These are phyloP conservation scores for Onygena corvina DNA, from an alignment of 2,329 filamentous ascomycete genomes.

Conservation along the genomic window DNA sequence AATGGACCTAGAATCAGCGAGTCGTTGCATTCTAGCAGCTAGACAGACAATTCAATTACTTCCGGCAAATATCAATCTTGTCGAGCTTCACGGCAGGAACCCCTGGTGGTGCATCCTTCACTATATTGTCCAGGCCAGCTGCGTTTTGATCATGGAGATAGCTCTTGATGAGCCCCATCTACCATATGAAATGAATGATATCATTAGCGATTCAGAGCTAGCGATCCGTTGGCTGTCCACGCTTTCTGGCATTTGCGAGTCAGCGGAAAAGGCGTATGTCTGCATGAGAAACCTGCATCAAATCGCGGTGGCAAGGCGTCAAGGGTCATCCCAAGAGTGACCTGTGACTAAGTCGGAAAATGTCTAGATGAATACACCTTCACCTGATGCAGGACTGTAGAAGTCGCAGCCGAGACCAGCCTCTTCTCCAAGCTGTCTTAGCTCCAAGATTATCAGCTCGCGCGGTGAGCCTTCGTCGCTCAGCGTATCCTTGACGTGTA, in stretches of 20 bases:
- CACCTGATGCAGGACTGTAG: conserved; percentile 55
- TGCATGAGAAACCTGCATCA: conserved; percentile 4
- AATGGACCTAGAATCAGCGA: conserved; percentile 25
- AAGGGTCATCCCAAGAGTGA: neutral
- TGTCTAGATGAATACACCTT: conserved; percentile 36
- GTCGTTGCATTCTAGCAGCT: conserved; percentile 26
- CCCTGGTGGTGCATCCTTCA: conserved; percentile 35
- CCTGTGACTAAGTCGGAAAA: neutral
- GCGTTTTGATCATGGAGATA: conserved; percentile 29
- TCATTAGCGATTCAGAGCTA: conserved; percentile 23
- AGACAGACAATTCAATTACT: conserved; percentile 24
- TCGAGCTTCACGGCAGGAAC: conserved; percentile 22
- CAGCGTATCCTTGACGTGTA: conserved; percentile 84
- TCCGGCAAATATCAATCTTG: conserved; percentile 21
- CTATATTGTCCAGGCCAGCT: conserved; percentile 29
- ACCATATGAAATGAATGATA: conserved; percentile 18
- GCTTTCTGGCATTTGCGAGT: conserved; percentile 22
- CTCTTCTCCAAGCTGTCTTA: conserved; percentile 54
- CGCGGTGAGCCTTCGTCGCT: conserved; percentile 54
- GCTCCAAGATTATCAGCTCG: conserved; percentile 57
- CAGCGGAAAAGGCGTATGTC: conserved; percentile 23
- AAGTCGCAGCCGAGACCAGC: conserved; percentile 67
- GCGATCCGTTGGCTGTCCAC: conserved; percentile 25
- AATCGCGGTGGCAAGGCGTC: neutral
- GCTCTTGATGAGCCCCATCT: conserved; percentile 21